phyloP scores from a whole-genome alignment of 2,329 filamentous ascomycete genomes.

The Diaporthe capsici region DNA sequence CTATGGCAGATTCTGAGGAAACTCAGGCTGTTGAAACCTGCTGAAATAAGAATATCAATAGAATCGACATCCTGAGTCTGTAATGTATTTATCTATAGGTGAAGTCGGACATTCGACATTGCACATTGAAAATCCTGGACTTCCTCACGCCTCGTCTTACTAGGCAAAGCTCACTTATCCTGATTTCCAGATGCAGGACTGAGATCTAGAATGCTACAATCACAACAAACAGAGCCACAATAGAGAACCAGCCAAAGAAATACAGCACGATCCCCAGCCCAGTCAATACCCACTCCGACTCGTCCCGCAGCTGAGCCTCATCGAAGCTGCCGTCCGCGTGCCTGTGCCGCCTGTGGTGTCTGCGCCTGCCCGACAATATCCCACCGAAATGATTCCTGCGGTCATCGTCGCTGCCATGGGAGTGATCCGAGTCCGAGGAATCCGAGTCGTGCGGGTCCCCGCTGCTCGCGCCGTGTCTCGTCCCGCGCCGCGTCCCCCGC shows the following conservation, averaged over 20 bases:
- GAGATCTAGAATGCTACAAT: background rate
- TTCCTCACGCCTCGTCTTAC: background rate
- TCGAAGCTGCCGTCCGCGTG: background rate
- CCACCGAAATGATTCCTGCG: background rate
- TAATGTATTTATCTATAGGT: background rate
- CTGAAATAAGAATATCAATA: too few relatives aligned
- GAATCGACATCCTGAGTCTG: too few relatives aligned
- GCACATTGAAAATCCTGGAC: background rate
- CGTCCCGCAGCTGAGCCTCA: background rate
- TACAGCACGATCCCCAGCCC: conserved; percentile 12
- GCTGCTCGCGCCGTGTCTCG: background rate
- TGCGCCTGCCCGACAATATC: background rate
- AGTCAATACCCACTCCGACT: conserved; percentile 5
- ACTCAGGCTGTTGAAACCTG: too few relatives aligned
- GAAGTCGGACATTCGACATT: background rate
- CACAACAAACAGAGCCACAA: background rate
- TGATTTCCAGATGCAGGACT: background rate
- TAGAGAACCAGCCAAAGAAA: conserved; percentile 15
- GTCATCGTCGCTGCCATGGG: background rate
- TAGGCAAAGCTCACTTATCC: background rate
- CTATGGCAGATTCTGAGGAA: background rate
- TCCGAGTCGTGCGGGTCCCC: background rate
- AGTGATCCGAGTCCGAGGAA: background rate
- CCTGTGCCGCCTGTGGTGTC: background rate
- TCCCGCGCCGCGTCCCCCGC: background rate